A percentile compares a stretch with the other conserved stretches of the same genome.
These are phyloP conservation scores for Verticillium longisporum DNA, from an alignment of 2,329 filamentous ascomycete genomes.

Conservation along the genomic window DNA sequence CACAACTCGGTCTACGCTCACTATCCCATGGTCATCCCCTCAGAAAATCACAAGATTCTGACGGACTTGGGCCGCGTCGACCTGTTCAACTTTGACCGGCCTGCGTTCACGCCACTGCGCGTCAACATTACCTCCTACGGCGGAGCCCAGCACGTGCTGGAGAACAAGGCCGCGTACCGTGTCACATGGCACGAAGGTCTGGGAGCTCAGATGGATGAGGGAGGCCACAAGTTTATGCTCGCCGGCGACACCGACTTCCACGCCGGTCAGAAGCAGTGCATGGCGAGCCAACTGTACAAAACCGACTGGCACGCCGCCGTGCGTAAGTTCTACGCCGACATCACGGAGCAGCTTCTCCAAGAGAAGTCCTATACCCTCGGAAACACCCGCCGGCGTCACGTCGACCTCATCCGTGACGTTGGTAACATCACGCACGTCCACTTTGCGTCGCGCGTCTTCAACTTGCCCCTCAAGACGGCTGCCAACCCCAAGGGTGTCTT, in stretches of 20 bases:
- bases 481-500: constrained; percentile 53
- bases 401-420: constrained; percentile 66
- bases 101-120: constrained; percentile 39
- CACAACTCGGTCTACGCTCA: constrained; percentile 75
- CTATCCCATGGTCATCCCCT: constrained; percentile 65
- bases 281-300: constrained; percentile 52
- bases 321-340: constrained; percentile 60
- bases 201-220: constrained; percentile 51
- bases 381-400: constrained; percentile 49
- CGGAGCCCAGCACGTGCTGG: constrained; percentile 55
- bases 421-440: constrained; percentile 60
- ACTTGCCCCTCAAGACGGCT: constrained; percentile 58
- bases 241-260: constrained; percentile 42
- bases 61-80: constrained; percentile 59
- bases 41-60: constrained; percentile 66
- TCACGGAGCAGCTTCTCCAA: constrained; percentile 52
- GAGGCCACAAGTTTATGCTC: constrained; percentile 50
- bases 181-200: constrained; percentile 59
- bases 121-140: constrained; percentile 55
- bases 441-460: constrained; percentile 57
- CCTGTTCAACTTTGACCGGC: constrained; percentile 63
- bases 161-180: constrained; percentile 54
- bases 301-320: constrained; percentile 56
- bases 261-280: constrained; percentile 41
- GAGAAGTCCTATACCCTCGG: constrained; percentile 58